A percentile compares a stretch with the other conserved stretches of the same genome.
phyloP scores from a whole-genome alignment of 768 basidiomycete species.

The Mycena amicta region DNA sequence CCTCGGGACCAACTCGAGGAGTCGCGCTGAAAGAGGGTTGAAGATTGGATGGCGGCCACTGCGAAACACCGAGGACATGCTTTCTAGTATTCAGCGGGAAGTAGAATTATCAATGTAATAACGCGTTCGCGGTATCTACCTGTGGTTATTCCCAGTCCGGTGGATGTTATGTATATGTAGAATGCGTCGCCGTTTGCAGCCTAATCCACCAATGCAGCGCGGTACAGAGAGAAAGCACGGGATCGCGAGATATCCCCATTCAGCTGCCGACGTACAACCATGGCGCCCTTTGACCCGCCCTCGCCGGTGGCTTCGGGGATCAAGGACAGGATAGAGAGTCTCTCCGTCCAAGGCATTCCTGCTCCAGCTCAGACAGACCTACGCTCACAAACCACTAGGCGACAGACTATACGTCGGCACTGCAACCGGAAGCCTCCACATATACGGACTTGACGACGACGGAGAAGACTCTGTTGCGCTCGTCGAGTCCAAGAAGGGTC shows the following conservation, averaged over 20 bases:
- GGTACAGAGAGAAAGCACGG: too few species aligned
- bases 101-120: too few species aligned
- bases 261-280: conserved; percentile 8
- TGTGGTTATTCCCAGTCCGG: too few species aligned
- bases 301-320: conserved; percentile 36
- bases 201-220: too few species aligned
- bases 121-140: too few species aligned
- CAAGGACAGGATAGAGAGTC: conserved; percentile 49
- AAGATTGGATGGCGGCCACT: conserved; percentile 56
- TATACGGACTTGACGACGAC: conserved; percentile 49
- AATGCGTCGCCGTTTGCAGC: too few species aligned
- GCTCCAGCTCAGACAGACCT: background rate
- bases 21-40: conserved; percentile 42
- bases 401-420: conserved; percentile 67
- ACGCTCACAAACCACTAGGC: conserved; percentile 36
- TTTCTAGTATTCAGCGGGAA: conserved; percentile 50
- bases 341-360: conserved; percentile 42
- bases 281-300: conserved; percentile 38
- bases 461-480: conserved; percentile 39
- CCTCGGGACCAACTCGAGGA: conserved; percentile 47
- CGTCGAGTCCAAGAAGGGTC: conserved; percentile 65
- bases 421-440: conserved; percentile 53
- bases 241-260: background rate
- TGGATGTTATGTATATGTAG: too few species aligned
- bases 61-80: conserved; percentile 50